These are phyloP conservation scores for Daucus carota DNA, from an alignment of 129 eudicot genomes.

Conservation along the genomic window DH1_v3.0 NC_030384.2:27629501-27630000, in stretches of 20 bases:
- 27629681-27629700: not conserved
- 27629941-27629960: no score
- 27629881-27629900: not conserved
- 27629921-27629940: no score
- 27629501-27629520: not conserved
- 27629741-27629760: not conserved
- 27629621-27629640: no score
- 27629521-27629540: not conserved
- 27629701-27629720: not conserved
- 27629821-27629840: not conserved
- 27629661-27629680: not conserved
- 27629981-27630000: no score
- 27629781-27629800: not conserved
- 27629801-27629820: slow-evolving; percentile 7
- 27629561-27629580: not conserved
- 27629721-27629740: not conserved
- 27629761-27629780: not conserved
- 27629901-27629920: not conserved
- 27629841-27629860: not conserved
- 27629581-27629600: not conserved
- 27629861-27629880: slow-evolving; percentile 4
- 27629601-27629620: no score
- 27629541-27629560: not conserved
- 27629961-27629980: no score
- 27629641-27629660: not conserved